Conservation (phyloP, 257 asterid species). For the Nicotiana sylvestris region DNA sequence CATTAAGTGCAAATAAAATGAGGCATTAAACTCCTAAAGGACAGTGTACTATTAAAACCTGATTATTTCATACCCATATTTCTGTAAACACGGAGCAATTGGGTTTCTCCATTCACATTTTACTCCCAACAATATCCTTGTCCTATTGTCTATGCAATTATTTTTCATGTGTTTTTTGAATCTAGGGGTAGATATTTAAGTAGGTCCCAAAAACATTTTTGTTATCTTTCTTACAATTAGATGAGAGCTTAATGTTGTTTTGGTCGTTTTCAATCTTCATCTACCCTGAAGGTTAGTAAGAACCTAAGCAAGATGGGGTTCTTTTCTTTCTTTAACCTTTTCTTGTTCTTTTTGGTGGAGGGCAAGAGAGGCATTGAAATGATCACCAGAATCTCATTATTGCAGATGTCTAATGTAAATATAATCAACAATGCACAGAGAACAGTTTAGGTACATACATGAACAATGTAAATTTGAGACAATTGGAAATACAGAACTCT, state of each 20-base stretch:
- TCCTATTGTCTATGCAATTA: too few relatives aligned
- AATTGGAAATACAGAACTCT: not conserved
- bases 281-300: not conserved
- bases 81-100: too few relatives aligned
- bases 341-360: not conserved
- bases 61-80: too few relatives aligned
- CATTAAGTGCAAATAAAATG: too few relatives aligned
- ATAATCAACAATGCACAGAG: not conserved
- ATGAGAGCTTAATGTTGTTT: not conserved
- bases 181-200: too few relatives aligned
- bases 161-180: too few relatives aligned
- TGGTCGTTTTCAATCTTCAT: not conserved
- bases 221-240: not conserved
- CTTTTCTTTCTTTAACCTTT: not conserved
- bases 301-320: not conserved
- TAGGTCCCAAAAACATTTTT: not conserved
- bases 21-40: too few relatives aligned
- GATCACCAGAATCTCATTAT: not conserved
- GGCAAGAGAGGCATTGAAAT: not conserved
- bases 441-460: not conserved
- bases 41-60: too few relatives aligned
- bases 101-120: too few relatives aligned
- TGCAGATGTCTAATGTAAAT: not conserved
- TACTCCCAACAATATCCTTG: too few relatives aligned
- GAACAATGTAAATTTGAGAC: not conserved